phyloP scores from a whole-genome alignment of 805 yeast genomes.

The Wickerhamomyces strasburgensis region DNA sequence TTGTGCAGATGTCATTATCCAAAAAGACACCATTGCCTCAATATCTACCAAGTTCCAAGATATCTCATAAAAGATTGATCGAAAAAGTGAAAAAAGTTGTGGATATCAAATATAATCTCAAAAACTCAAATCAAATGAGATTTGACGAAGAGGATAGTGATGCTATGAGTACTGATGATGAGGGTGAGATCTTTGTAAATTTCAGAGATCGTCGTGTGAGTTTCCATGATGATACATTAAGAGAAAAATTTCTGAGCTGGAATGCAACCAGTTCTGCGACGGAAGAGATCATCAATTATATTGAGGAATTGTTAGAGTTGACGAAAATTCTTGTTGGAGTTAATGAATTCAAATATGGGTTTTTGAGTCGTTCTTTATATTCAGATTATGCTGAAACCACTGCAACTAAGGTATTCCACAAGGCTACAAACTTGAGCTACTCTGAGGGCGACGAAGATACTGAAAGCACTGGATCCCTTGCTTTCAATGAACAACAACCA shows the following conservation, averaged over 20 bases:
- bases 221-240: constrained; percentile 27
- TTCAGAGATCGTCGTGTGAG: constrained; percentile 11
- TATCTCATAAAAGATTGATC: constrained; percentile 42
- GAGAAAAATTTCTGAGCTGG: constrained; percentile 43
- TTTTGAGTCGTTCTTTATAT: constrained; percentile 42
- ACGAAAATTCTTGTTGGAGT: constrained; percentile 43
- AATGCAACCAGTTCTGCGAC: constrained; percentile 45
- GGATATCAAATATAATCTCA: constrained; percentile 19
- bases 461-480: constrained; percentile 4
- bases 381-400: constrained; percentile 39
- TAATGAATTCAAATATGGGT: constrained; percentile 46
- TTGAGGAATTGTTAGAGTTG: constrained; percentile 40
- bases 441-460: constrained; percentile 6
- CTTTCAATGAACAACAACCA: not conserved
- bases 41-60: constrained; percentile 43
- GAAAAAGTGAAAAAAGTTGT: constrained; percentile 38
- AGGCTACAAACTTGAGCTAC: constrained; percentile 1
- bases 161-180: constrained; percentile 18
- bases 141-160: no score
- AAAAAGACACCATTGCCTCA: constrained; percentile 47
- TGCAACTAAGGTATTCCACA: constrained; percentile 32
- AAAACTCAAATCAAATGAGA: not conserved
- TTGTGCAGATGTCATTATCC: constrained; percentile 38
- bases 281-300: constrained; percentile 45
- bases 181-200: constrained; percentile 18